Conservation (phyloP, 164 flowering plant species). For the Warburgia ugandensis region DNA sequence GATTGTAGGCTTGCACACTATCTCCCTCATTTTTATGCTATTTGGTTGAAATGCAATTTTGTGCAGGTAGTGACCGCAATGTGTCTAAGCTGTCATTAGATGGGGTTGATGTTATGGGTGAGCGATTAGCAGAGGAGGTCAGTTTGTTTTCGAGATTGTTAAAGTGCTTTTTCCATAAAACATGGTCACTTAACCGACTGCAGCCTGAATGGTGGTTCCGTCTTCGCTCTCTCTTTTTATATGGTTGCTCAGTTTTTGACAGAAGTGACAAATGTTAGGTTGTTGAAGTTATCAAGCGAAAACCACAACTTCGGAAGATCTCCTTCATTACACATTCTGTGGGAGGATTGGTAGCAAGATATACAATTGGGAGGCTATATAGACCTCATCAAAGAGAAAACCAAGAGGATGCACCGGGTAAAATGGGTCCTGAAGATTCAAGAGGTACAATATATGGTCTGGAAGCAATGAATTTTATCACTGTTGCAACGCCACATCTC, state of each 20-base stretch:
- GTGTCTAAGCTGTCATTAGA: constrained; percentile 58
- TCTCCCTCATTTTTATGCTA: not conserved
- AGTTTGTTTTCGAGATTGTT: not conserved
- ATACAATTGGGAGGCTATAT: constrained; percentile 81
- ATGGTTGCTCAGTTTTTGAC: not conserved
- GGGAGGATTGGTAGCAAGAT: constrained; percentile 93
- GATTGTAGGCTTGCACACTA: not conserved
- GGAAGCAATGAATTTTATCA: constrained; percentile 84
- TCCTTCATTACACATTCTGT: constrained; percentile 92
- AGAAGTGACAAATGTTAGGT: constrained; percentile 35
- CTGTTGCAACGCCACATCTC: constrained; percentile 97
- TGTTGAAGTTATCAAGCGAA: constrained; percentile 49
- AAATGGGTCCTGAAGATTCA: constrained; percentile 20
- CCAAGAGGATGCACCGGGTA: constrained; percentile 17
- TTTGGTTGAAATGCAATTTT: constrained; percentile 7
- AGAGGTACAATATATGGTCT: constrained; percentile 73
- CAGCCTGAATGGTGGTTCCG: no score
- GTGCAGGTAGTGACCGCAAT: constrained; percentile 83
- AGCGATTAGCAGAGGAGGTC: constrained; percentile 86
- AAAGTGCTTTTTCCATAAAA: not conserved
- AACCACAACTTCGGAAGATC: constrained; percentile 54
- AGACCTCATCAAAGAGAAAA: constrained; percentile 31
- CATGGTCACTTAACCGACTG: no score
- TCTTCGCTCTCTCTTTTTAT: not conserved
- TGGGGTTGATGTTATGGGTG: constrained; percentile 98